A percentile compares a stretch with the other conserved stretches of the same genome.
Evolutionary conservation across 257 asterid genomes (phyloP).

Genomic region (Nicotiana tomentosiformis): DNA sequence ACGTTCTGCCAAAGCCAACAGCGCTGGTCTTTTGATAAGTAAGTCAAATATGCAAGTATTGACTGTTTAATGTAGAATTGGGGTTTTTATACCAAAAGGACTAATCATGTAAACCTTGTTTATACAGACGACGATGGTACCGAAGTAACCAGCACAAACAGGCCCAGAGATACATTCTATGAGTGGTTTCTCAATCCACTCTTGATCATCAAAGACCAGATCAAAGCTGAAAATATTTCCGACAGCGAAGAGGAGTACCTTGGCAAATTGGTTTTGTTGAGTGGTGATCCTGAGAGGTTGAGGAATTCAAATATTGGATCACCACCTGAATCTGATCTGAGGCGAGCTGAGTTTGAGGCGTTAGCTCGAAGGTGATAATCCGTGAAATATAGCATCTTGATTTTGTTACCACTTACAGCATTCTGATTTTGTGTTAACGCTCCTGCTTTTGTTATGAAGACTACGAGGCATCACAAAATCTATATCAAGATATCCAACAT

Average conservation of each 20-base stretch:
- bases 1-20: constrained; percentile 61
- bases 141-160: constrained; percentile 69
- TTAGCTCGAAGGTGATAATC: constrained; percentile 72
- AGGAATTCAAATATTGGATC: constrained; percentile 36
- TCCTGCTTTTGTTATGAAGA: constrained; percentile 24
- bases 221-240: constrained; percentile 69
- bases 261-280: constrained; percentile 52
- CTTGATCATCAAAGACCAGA: constrained; percentile 79
- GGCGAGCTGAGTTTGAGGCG: constrained; percentile 81
- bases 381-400: background rate
- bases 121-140: constrained; percentile 49
- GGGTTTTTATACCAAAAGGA: background rate
- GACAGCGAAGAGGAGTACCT: constrained; percentile 77
- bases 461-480: constrained; percentile 86
- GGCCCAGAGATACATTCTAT: constrained; percentile 72
- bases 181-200: constrained; percentile 95
- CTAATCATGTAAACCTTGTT: background rate
- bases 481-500: constrained; percentile 82
- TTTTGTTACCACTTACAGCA: background rate
- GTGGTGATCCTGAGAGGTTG: constrained; percentile 57
- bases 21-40: constrained; percentile 64
- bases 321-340: constrained; percentile 56
- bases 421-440: constrained; percentile 6
- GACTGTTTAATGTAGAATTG: background rate
- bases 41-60: constrained; percentile 16